Conservation (phyloP, 768 basidiomycete species). For the Podaxis sp. region DNA sequence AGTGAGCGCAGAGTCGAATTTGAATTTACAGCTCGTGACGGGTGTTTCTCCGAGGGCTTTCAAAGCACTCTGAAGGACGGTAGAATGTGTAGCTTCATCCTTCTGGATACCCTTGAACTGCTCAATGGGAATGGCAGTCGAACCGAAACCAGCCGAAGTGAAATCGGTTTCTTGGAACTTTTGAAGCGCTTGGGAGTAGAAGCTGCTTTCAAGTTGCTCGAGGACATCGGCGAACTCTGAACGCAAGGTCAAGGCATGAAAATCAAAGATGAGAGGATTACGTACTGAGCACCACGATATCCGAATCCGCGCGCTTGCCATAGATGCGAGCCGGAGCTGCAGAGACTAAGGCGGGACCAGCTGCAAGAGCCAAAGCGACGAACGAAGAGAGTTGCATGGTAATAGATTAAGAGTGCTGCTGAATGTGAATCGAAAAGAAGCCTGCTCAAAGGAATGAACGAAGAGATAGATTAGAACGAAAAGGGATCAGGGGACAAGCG, state of each 20-base stretch:
- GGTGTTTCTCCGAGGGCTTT: slow-evolving; percentile 53
- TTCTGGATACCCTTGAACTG: slow-evolving; percentile 57
- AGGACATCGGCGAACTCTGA: slow-evolving; percentile 76
- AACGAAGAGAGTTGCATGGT: slow-evolving; percentile 52
- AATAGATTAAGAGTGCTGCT: slow-evolving; percentile 31
- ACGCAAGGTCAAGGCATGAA: neutral
- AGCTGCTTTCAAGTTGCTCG: slow-evolving; percentile 69
- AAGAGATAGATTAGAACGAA: slow-evolving; percentile 24
- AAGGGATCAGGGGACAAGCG: slow-evolving; percentile 50
- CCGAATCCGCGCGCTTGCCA: slow-evolving; percentile 37
- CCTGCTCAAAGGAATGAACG: slow-evolving; percentile 43
- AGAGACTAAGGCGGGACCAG: slow-evolving; percentile 43
- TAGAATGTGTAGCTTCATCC: slow-evolving; percentile 65
- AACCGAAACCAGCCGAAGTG: slow-evolving; percentile 60
- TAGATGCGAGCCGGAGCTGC: slow-evolving; percentile 48
- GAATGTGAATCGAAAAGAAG: slow-evolving; percentile 32
- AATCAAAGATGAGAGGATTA: slow-evolving; percentile 18
- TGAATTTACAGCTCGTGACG: slow-evolving; percentile 62
- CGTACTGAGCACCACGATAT: slow-evolving; percentile 63
- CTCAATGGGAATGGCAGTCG: slow-evolving; percentile 53
- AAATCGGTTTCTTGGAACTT: slow-evolving; percentile 71
- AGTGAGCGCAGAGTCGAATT: slow-evolving; percentile 61
- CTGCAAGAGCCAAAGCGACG: slow-evolving; percentile 38
- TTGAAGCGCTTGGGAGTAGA: slow-evolving; percentile 64
- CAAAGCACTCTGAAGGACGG: slow-evolving; percentile 52